Base-by-base conservation (phyloP, 768 basidiomycete genomes). In the Xerocomellus chrysenteron region DNA sequence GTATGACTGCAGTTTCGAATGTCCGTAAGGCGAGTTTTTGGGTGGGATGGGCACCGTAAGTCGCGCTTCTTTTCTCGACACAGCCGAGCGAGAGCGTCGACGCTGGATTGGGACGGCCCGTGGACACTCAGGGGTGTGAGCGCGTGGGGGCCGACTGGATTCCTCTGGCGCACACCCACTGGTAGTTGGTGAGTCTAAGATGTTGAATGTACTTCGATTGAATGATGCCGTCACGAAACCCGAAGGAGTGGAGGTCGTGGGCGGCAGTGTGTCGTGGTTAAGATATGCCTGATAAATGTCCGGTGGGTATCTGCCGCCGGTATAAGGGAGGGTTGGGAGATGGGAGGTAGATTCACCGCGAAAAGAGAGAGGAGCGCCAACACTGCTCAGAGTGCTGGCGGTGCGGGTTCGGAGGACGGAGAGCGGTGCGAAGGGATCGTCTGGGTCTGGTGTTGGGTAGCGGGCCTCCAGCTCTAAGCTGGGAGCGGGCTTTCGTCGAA, bases 351-450 rank as follows among this genome's bases (percentile, higher is more conserved):
- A 65, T 52, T 66, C 63, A 42, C 73, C 68, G 24, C 63, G 64
- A 47, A 73, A 74, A 8, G 66, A 66, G 50, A 67, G 58, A 13
- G 72, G 70, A 19, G 70, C 57, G 36, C 60, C 63, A 10, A 50
- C 50, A 40, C 57, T 69, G 36, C 72, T 71, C 47, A 76, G 69
- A 17, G 74, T 71, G 19, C 75, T 75, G 59, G 78, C 80, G 5
- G 82, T 80, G 53, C 86, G 80, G 57, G 77, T 80, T 48, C 88
- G 82, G 28, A 90, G 76, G 26, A 83, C 82, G 65, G 82, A 80
- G 42, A 90, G 80, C 0, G 88, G 82, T 6, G 84, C 87, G 59
- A 88, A 88, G 2, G 88, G 88, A 67, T 90, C 86, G 17, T 64
- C 66, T 21, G 86, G 86, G 70, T 90, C 88, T 32, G 86, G 86